Percentiles rank a stretch among this genome's conserved stretches.
Evolutionary conservation across 352 stramenopile species (phyloP).

Genomic region (Ophiocytium majus): DNA sequence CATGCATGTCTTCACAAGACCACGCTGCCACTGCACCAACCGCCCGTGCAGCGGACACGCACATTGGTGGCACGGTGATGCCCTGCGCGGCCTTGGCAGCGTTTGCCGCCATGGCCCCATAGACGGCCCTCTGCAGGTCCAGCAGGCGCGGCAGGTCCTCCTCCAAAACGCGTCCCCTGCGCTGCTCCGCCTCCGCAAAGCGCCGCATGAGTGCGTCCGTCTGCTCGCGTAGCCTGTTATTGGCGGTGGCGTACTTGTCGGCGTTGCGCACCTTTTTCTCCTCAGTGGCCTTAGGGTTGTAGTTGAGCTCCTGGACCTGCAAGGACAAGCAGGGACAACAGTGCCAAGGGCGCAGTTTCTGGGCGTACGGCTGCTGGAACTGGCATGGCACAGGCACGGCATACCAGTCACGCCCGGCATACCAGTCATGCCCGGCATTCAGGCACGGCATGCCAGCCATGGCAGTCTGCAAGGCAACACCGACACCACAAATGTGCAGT

Average conservation of each 20-base stretch:
- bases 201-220: constrained; percentile 49
- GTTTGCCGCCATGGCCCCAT: constrained; percentile 4
- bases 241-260: constrained; percentile 39
- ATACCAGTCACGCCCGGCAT: no score
- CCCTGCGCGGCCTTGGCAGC: background rate
- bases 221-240: constrained; percentile 33
- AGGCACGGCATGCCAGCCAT: no score
- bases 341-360: no score
- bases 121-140: background rate
- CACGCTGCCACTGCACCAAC: background rate
- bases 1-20: background rate
- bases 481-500: no score
- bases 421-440: no score
- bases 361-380: no score
- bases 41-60: background rate
- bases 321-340: no score
- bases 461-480: no score
- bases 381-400: no score
- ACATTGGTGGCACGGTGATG: background rate
- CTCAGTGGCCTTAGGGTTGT: constrained; percentile 47
- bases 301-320: constrained; percentile 44
- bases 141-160: constrained; percentile 15
- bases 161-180: background rate
- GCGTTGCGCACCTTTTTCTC: constrained; percentile 52
- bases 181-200: constrained; percentile 44